Percentiles rank a stretch among this genome's conserved stretches.
Evolutionary conservation across 1,139 yeast genomes (phyloP).

Genomic region (Hemisphaericaspora subhashii): DNA sequence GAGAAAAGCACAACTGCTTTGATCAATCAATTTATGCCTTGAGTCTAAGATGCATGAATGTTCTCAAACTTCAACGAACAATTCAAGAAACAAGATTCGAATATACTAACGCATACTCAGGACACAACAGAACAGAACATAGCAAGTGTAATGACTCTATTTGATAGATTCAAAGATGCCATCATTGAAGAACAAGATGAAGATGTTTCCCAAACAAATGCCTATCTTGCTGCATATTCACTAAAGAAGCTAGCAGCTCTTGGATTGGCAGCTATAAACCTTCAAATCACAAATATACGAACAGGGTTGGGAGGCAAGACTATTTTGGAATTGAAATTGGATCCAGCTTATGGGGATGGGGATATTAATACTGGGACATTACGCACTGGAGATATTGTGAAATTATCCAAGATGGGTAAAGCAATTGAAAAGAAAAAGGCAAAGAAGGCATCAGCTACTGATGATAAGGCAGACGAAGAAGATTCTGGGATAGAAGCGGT

Average conservation of each 20-base stretch:
- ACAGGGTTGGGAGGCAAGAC: conserved; percentile 84
- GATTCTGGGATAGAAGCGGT: conserved; percentile 56
- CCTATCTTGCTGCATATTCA: conserved; percentile 51
- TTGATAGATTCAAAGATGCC: conserved; percentile 30
- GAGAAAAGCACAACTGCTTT: background rate
- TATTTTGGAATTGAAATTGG: conserved; percentile 63
- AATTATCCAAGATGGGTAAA: conserved; percentile 39
- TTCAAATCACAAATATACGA: conserved; percentile 56
- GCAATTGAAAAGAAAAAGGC: conserved; percentile 24
- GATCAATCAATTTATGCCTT: background rate
- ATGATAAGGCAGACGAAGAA: conserved; percentile 20
- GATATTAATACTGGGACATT: conserved; percentile 60
- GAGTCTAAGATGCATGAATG: conserved; percentile 15
- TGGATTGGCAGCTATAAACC: conserved; percentile 76
- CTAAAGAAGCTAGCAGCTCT: conserved; percentile 64
- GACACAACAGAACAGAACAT: background rate
- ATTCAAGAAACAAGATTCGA: conserved; percentile 14
- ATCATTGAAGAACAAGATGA: conserved; percentile 58
- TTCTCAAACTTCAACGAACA: conserved; percentile 4
- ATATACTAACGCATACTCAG: conserved; percentile 7
- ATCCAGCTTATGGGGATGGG: conserved; percentile 47
- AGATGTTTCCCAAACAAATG: conserved; percentile 55
- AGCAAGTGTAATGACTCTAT: conserved; percentile 10
- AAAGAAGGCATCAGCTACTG: conserved; percentile 4
- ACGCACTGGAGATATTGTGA: conserved; percentile 77